Percentiles rank a stretch among this genome's conserved stretches.
Conservation (phyloP, 169 alveolate genomes). For the Plasmodium relictum region DNA sequence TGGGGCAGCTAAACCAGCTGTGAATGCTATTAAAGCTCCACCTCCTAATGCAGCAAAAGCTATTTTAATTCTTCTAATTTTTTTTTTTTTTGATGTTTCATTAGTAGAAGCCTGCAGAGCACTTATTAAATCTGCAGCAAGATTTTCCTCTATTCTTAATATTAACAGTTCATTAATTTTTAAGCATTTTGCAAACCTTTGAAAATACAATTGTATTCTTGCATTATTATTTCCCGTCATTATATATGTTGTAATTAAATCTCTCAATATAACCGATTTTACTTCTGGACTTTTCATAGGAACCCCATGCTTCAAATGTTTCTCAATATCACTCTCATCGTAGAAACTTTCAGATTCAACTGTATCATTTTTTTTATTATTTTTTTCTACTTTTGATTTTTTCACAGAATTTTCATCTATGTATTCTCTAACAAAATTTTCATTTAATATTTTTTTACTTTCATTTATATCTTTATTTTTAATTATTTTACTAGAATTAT, state of each 20-base stretch:
- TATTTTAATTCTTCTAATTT: conserved; percentile 81
- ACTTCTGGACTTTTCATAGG: conserved; percentile 77
- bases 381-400: conserved; percentile 16
- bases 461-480: neutral
- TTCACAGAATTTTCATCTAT: neutral
- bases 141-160: conserved; percentile 81
- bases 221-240: conserved; percentile 86
- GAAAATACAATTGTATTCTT: conserved; percentile 82
- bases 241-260: conserved; percentile 80
- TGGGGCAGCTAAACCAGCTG: conserved; percentile 93
- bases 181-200: conserved; percentile 79
- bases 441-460: neutral
- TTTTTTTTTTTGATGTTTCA: conserved; percentile 79
- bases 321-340: conserved; percentile 46
- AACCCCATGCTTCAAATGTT: conserved; percentile 54
- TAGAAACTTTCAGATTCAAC: conserved; percentile 27
- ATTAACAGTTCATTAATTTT: conserved; percentile 82
- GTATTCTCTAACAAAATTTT: neutral
- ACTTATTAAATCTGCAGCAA: conserved; percentile 83
- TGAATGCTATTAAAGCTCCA: conserved; percentile 89
- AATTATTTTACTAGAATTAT: neutral
- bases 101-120: conserved; percentile 79
- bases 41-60: conserved; percentile 92
- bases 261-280: conserved; percentile 81
- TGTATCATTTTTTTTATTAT: neutral